A percentile compares a stretch with the other conserved stretches of the same genome.
phyloP scores from a whole-genome alignment of 345 rosid species.

The Eucalyptus globulus region DNA sequence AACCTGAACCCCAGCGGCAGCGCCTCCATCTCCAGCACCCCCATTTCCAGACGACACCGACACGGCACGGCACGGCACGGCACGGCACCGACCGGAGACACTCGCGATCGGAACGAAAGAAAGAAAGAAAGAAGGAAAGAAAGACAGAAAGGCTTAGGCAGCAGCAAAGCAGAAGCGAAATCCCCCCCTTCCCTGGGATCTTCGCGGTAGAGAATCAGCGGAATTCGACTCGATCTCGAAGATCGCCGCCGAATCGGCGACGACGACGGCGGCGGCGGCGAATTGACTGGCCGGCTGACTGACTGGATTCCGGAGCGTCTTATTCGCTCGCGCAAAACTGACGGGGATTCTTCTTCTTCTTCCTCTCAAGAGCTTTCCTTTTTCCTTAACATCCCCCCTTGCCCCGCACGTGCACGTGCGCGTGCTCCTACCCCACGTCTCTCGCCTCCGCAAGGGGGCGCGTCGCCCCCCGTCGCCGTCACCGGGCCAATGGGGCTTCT shows the following conservation, averaged over 20 bases:
- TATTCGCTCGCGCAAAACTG: background rate
- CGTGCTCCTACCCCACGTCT: background rate
- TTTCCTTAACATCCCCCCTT: background rate
- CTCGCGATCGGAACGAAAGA: background rate
- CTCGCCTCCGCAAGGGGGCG: background rate
- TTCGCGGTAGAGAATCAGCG: no score
- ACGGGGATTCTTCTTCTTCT: background rate
- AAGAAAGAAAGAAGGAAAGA: no score
- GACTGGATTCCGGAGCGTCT: background rate
- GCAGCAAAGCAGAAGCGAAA: background rate
- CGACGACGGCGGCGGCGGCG: background rate
- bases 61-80: no score
- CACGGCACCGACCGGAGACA: background rate
- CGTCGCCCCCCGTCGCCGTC: background rate
- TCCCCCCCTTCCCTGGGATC: no score
- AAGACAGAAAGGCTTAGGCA: background rate
- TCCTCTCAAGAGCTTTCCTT: background rate
- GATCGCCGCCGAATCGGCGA: background rate
- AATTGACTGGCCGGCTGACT: no score
- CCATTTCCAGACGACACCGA: slow-evolving; percentile 1
- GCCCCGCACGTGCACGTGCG: background rate
- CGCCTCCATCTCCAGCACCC: slow-evolving; percentile 29
- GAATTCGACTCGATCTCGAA: background rate
- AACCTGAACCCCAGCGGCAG: slow-evolving; percentile 86
- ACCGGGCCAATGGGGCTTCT: background rate